Percentiles rank a stretch among this genome's conserved stretches.
phyloP scores from a whole-genome alignment of 2,329 filamentous ascomycete genomes.

The Ophioceras dolichostomum region DNA sequence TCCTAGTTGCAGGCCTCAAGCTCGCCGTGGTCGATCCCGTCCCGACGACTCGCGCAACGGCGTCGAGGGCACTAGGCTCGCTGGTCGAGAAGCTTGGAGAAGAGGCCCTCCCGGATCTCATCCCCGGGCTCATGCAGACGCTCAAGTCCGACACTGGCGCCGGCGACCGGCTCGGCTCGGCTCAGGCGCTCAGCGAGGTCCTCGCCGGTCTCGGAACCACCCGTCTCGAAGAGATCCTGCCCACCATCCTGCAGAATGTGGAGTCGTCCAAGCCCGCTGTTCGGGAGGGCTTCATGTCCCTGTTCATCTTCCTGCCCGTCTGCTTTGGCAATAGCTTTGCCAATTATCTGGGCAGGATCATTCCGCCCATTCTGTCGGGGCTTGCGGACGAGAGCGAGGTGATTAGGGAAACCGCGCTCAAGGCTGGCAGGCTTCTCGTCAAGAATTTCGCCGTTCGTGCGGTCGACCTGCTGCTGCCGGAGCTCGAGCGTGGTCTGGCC shows the following conservation, averaged over 20 bases:
- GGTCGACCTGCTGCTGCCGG: conserved; percentile 85
- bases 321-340: conserved; percentile 99
- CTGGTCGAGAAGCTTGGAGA: conserved; percentile 98
- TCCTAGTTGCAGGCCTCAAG: conserved; percentile 83
- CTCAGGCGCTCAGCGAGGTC: conserved; percentile 92
- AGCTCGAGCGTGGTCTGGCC: conserved; percentile 91
- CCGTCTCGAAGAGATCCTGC: conserved; percentile 87
- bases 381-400: conserved; percentile 93
- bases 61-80: conserved; percentile 88
- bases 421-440: conserved; percentile 84
- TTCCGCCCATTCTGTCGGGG: conserved; percentile 86
- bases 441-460: conserved; percentile 97
- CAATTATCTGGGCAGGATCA: conserved; percentile 88
- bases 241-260: conserved; percentile 93
- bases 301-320: conserved; percentile 97
- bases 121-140: conserved; percentile 93
- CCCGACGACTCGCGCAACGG: conserved; percentile 88
- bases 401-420: conserved; percentile 90
- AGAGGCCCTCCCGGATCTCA: conserved; percentile 91
- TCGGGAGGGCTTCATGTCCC: conserved; percentile 96
- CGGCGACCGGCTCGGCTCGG: conserved; percentile 88
- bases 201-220: conserved; percentile 87
- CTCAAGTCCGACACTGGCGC: conserved; percentile 96
- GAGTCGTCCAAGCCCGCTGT: conserved; percentile 82
- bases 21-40: conserved; percentile 88